Percentiles rank a stretch among this genome's conserved stretches.
Evolutionary conservation across 768 basidiomycete species (phyloP).

Genomic region (Lentinula aciculospora): DNA sequence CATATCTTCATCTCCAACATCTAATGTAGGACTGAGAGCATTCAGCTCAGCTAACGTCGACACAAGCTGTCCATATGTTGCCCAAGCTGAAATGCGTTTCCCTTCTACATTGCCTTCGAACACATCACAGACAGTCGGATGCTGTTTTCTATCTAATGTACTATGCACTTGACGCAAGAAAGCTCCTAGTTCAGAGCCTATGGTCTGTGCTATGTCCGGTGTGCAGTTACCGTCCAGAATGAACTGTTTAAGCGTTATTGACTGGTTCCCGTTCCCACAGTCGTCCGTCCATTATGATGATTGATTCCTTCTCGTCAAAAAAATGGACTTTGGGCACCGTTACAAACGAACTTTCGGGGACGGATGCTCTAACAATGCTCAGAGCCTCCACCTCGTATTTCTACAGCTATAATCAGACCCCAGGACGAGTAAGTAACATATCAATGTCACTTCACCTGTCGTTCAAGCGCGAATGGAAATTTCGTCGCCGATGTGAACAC

Average conservation of each 20-base stretch:
- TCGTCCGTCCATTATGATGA: constrained; percentile 67
- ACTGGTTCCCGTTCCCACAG: constrained; percentile 39
- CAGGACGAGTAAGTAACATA: not conserved
- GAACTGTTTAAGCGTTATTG: constrained; percentile 33
- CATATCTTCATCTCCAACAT: constrained; percentile 30
- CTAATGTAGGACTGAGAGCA: constrained; percentile 38
- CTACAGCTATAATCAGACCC: constrained; percentile 14
- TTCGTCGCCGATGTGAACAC: constrained; percentile 12
- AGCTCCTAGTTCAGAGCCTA: constrained; percentile 47
- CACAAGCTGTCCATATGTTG: constrained; percentile 40
- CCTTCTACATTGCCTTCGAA: constrained; percentile 37
- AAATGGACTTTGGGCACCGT: constrained; percentile 43
- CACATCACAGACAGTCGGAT: constrained; percentile 18
- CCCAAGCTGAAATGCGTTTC: constrained; percentile 31
- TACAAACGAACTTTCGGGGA: constrained; percentile 31
- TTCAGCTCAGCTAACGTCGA: constrained; percentile 27
- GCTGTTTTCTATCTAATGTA: constrained; percentile 29
- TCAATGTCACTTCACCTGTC: constrained; percentile 40
- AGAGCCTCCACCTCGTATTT: constrained; percentile 38
- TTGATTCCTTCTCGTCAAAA: constrained; percentile 42
- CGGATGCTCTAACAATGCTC: constrained; percentile 31
- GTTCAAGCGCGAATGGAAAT: constrained; percentile 33
- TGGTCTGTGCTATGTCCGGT: constrained; percentile 26
- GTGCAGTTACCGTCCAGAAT: constrained; percentile 28
- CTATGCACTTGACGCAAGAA: constrained; percentile 51